Evolutionary conservation across 306 rosid species (phyloP).

Genomic region (Prunus armeniaca): DNA sequence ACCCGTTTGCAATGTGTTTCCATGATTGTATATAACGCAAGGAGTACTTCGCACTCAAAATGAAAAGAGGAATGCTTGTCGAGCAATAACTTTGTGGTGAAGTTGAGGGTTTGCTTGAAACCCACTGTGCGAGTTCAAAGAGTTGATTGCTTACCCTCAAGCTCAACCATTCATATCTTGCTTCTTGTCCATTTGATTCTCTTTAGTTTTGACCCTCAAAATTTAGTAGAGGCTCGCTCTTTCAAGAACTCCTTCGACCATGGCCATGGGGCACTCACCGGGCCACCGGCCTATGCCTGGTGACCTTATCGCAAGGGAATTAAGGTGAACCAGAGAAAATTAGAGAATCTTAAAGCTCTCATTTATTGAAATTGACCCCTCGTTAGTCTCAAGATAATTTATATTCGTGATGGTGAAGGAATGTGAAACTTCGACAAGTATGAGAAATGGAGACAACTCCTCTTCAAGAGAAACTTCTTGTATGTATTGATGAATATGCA

Average conservation of each 20-base stretch:
- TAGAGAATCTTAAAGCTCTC: not conserved
- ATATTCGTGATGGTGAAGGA: not conserved
- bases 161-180: not conserved
- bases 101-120: not conserved
- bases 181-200: not conserved
- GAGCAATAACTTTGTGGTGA: not conserved
- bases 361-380: not conserved
- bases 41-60: not conserved
- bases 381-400: not conserved
- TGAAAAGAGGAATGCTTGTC: not conserved
- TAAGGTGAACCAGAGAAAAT: not conserved
- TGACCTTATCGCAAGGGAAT: not conserved
- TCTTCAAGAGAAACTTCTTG: too few relatives aligned
- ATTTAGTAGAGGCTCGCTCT: not conserved
- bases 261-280: not conserved
- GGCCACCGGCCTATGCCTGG: not conserved
- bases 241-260: not conserved
- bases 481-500: not conserved
- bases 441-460: too few relatives aligned
- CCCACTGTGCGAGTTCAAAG: too few relatives aligned
- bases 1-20: not conserved
- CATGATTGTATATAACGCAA: not conserved
- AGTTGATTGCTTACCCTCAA: too few relatives aligned
- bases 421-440: not conserved
- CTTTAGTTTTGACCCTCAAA: not conserved